phyloP scores from a whole-genome alignment of 31 red algal species.

The Odonthalia washingtoniensis region DNA sequence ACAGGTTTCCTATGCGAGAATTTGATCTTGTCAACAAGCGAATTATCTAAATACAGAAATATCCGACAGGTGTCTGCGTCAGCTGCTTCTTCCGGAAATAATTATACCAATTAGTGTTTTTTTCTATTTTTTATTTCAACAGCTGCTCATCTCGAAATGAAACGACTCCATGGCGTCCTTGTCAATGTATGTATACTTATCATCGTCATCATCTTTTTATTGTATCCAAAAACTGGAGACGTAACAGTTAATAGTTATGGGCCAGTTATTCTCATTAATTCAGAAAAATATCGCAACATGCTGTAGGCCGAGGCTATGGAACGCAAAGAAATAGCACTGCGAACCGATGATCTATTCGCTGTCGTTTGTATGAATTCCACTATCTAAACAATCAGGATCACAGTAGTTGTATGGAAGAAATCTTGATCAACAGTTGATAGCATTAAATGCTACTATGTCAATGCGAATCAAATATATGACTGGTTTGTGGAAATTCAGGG shows the following conservation, averaged over 20 bases:
- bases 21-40: too few species aligned
- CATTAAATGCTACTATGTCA: constrained; percentile 93
- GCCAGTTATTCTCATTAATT: constrained; percentile 91
- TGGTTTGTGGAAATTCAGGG: constrained; percentile 94
- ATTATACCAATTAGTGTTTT: too few species aligned
- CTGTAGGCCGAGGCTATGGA: constrained; percentile 79
- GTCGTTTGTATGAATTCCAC: constrained; percentile 99
- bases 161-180: too few species aligned
- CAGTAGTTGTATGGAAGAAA: constrained; percentile 97
- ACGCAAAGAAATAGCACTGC: background rate
- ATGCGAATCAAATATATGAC: constrained; percentile 85
- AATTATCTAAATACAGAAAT: too few species aligned
- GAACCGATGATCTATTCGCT: constrained; percentile 77
- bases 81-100: too few species aligned
- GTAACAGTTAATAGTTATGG: constrained; percentile 84
- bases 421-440: constrained; percentile 94
- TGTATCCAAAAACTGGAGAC: too few species aligned
- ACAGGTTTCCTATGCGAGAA: too few species aligned
- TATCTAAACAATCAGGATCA: constrained; percentile 91
- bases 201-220: too few species aligned
- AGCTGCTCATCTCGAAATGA: too few species aligned
- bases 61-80: too few species aligned
- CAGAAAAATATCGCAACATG: constrained; percentile 99
- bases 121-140: too few species aligned
- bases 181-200: too few species aligned